Conservation (phyloP, 345 rosid genomes). For the Melastoma malabathricum region DNA sequence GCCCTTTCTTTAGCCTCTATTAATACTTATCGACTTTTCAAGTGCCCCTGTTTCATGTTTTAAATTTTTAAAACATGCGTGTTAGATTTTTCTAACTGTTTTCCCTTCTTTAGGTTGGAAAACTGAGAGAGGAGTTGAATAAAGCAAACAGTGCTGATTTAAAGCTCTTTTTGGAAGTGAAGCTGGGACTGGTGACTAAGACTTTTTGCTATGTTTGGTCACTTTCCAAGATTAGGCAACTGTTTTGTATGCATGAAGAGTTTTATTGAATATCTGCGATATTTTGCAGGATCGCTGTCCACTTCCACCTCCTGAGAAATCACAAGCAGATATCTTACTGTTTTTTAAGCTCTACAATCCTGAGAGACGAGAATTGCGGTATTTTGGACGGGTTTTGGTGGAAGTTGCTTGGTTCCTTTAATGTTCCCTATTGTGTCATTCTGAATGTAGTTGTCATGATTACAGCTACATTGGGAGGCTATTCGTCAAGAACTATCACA, state of each 20-base stretch:
- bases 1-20: too few species aligned
- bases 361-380: conserved; percentile 68
- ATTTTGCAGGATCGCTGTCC: conserved; percentile 57
- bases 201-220: not conserved
- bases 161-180: conserved; percentile 78
- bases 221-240: not conserved
- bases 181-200: conserved; percentile 44
- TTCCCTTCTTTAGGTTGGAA: conserved; percentile 53
- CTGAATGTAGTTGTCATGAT: conserved; percentile 14
- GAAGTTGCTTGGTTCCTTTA: conserved; percentile 1
- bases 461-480: conserved; percentile 79
- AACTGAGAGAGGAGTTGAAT: conserved; percentile 70
- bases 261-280: conserved; percentile 2
- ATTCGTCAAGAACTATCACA: conserved; percentile 61
- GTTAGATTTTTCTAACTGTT: not conserved
- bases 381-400: conserved; percentile 2
- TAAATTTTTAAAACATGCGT: not conserved
- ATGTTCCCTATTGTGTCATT: not conserved
- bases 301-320: conserved; percentile 47
- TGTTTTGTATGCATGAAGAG: not conserved
- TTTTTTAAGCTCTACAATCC: conserved; percentile 93
- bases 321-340: conserved; percentile 67
- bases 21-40: too few species aligned
- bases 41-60: not conserved
- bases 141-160: conserved; percentile 69